These are phyloP conservation scores for Eucalyptus pauciflora DNA, from an alignment of 345 rosid genomes.

Conservation along the genomic window DNA sequence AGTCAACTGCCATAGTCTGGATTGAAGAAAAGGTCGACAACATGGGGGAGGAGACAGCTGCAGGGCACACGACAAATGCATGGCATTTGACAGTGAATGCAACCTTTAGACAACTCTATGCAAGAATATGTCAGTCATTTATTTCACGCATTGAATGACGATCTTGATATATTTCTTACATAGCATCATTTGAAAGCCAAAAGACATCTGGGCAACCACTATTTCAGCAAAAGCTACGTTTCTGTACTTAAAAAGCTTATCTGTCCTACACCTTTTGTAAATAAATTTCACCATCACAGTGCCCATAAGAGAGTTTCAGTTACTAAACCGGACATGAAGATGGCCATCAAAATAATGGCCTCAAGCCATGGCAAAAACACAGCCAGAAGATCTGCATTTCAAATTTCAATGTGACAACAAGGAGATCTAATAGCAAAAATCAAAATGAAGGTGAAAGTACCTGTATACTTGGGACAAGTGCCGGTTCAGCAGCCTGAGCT, in stretches of 20 bases:
- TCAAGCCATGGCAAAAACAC: background rate
- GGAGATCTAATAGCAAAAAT: background rate
- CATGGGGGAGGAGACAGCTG: background rate
- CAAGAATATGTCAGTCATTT: background rate
- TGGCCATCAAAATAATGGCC: background rate
- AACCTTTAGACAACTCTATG: background rate
- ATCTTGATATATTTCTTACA: background rate
- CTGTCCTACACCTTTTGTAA: background rate
- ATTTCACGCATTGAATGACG: background rate
- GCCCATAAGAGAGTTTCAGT: background rate
- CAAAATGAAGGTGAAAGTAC: slow-evolving; percentile 7
- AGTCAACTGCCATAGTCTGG: background rate
- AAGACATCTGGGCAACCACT: background rate
- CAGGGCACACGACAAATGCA: background rate
- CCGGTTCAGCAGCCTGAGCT: slow-evolving; percentile 58
- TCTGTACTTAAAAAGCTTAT: background rate
- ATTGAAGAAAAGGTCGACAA: background rate
- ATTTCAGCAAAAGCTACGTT: background rate
- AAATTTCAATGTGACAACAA: background rate
- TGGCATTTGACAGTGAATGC: background rate
- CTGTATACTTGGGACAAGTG: slow-evolving; percentile 82
- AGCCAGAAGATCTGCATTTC: background rate
- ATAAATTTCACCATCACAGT: background rate
- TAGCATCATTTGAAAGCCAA: background rate
- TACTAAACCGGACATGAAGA: background rate